phyloP scores from a whole-genome alignment of 306 rosid genomes.

The Echinosophora koreensis region DNA sequence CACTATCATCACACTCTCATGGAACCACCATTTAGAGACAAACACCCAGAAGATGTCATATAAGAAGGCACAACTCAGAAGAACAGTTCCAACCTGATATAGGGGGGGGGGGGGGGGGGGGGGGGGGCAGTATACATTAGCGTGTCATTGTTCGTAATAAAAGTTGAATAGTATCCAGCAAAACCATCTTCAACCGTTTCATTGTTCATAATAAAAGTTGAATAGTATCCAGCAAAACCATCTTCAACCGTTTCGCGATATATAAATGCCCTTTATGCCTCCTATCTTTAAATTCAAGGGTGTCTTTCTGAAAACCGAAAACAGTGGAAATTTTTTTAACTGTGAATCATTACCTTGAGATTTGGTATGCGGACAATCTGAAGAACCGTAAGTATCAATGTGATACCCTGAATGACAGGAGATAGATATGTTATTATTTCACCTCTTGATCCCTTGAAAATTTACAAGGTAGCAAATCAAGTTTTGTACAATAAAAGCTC shows the following conservation, averaged over 20 bases:
- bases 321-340: neutral
- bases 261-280: constrained; percentile 25
- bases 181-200: constrained; percentile 26
- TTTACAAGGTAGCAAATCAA: constrained; percentile 15
- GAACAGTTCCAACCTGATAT: constrained; percentile 95
- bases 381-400: constrained; percentile 95
- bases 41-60: constrained; percentile 99
- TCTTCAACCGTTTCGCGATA: constrained; percentile 16
- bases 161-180: constrained; percentile 20
- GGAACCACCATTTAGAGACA: constrained; percentile 95
- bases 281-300: constrained; percentile 15
- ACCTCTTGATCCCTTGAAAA: constrained; percentile 19
- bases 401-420: constrained; percentile 72
- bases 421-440: constrained; percentile 34
- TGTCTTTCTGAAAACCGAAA: neutral
- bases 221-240: constrained; percentile 25
- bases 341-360: constrained; percentile 81
- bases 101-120: neutral
- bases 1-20: constrained; percentile 99
- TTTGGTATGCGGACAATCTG: constrained; percentile 96
- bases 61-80: constrained; percentile 93
- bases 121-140: neutral
- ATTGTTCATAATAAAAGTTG: constrained; percentile 5
- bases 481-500: constrained; percentile 16
- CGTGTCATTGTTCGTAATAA: constrained; percentile 7